A percentile compares a stretch with the other conserved stretches of the same genome.
These are phyloP conservation scores for Paspalum vaginatum DNA, from an alignment of 176 grass and related monocot species.

Conservation along the genomic window DNA sequence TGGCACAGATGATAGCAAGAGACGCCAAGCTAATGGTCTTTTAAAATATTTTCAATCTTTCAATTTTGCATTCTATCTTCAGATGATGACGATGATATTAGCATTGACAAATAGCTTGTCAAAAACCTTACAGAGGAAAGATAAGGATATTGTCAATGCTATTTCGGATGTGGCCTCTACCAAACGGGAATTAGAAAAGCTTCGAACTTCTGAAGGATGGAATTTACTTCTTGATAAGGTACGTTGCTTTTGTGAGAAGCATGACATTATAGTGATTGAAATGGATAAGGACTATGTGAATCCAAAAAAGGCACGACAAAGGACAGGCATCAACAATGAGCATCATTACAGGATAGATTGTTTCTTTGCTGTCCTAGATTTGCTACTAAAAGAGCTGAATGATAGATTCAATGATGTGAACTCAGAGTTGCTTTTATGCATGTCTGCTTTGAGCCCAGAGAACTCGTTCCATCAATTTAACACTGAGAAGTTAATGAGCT, in stretches of 20 bases:
- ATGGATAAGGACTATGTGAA: neutral
- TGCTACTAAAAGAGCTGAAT: no score
- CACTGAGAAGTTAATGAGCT: no score
- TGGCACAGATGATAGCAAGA: no score
- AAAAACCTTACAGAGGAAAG: neutral
- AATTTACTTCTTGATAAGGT: neutral
- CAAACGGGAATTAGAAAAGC: neutral
- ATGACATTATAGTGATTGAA: neutral
- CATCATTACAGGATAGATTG: no score
- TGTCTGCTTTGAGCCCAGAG: no score
- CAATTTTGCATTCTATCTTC: neutral
- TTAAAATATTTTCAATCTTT: neutral
- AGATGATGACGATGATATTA: slow-evolving; percentile 9
- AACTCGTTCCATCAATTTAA: no score
- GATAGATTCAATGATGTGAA: no score
- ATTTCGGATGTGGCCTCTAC: neutral
- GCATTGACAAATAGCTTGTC: neutral
- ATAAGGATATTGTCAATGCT: slow-evolving; percentile 2
- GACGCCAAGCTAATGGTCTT: no score
- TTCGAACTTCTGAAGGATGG: neutral
- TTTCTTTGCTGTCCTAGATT: no score
- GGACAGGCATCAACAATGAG: no score
- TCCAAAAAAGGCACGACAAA: no score
- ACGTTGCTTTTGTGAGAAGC: neutral
- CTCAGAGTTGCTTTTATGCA: no score